Conservation (phyloP, 805 yeast species). For the Ogataea sp. region DNA sequence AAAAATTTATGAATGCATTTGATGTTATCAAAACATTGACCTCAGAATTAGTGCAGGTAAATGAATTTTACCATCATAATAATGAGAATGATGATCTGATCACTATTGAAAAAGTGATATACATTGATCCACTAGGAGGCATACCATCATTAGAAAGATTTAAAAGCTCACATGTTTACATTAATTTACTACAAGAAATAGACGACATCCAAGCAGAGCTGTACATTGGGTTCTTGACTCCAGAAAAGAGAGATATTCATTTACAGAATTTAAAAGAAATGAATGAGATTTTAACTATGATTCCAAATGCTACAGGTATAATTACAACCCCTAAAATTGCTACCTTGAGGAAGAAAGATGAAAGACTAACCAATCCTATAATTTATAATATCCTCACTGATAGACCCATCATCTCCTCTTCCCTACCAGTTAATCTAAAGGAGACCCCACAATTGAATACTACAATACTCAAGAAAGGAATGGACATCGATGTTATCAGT, state of each 20-base stretch:
- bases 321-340: slow-evolving; percentile 82
- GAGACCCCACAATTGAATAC: slow-evolving; percentile 62
- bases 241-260: slow-evolving; percentile 43
- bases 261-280: slow-evolving; percentile 59
- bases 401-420: slow-evolving; percentile 82
- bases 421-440: slow-evolving; percentile 62
- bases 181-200: slow-evolving; percentile 79
- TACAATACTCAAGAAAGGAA: slow-evolving; percentile 73
- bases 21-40: slow-evolving; percentile 33
- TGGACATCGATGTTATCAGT: slow-evolving; percentile 40
- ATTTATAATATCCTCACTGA: slow-evolving; percentile 88
- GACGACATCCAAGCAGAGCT: slow-evolving; percentile 58
- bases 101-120: slow-evolving; percentile 75
- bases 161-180: slow-evolving; percentile 77
- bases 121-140: slow-evolving; percentile 81
- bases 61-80: slow-evolving; percentile 8
- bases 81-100: slow-evolving; percentile 19
- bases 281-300: slow-evolving; percentile 42
- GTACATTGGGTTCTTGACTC: slow-evolving; percentile 44
- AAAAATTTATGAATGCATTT: slow-evolving; percentile 29
- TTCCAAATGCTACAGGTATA: slow-evolving; percentile 61
- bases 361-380: slow-evolving; percentile 61
- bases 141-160: slow-evolving; percentile 81
- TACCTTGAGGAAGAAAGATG: slow-evolving; percentile 25
- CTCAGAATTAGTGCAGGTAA: slow-evolving; percentile 22